These are phyloP conservation scores for Fusarium multiceps DNA, from an alignment of 2,329 filamentous ascomycete genomes.

Conservation along the genomic window DNA sequence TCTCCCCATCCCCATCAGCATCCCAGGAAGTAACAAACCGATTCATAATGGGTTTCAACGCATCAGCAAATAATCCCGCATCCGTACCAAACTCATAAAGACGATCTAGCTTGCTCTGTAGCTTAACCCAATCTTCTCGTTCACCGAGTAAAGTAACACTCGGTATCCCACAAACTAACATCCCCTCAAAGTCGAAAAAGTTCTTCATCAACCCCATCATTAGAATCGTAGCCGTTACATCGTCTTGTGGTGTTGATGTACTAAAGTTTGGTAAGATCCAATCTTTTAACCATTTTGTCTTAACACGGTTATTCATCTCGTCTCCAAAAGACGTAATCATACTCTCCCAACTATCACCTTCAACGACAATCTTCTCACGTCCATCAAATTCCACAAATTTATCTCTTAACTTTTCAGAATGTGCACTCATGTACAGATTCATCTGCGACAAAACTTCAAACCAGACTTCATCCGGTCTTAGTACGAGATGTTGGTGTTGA, in stretches of 20 bases:
- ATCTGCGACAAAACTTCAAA: slow-evolving; percentile 65
- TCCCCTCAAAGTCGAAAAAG: slow-evolving; percentile 53
- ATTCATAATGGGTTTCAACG: slow-evolving; percentile 58
- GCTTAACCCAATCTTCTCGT: slow-evolving; percentile 53
- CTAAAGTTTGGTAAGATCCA: slow-evolving; percentile 59
- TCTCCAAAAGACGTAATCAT: slow-evolving; percentile 51
- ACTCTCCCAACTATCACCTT: slow-evolving; percentile 40
- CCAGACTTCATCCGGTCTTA: slow-evolving; percentile 67
- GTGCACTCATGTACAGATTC: slow-evolving; percentile 60
- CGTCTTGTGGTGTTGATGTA: slow-evolving; percentile 54
- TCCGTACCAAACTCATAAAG: slow-evolving; percentile 58
- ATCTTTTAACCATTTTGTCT: slow-evolving; percentile 54
- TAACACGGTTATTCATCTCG: slow-evolving; percentile 55
- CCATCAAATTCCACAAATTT: slow-evolving; percentile 59
- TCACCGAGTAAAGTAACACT: slow-evolving; percentile 56
- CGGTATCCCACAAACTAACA: slow-evolving; percentile 57
- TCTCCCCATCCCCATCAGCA: slow-evolving; percentile 43
- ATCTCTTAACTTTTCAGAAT: no score
- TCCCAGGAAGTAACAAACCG: slow-evolving; percentile 60
- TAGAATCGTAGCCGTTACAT: slow-evolving; percentile 55
- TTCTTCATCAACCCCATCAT: slow-evolving; percentile 59
- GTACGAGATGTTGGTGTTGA: slow-evolving; percentile 60
- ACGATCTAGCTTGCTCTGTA: slow-evolving; percentile 57
- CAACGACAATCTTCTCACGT: slow-evolving; percentile 54
- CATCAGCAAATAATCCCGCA: slow-evolving; percentile 51